A percentile compares a stretch with the other conserved stretches of the same genome.
phyloP scores from a whole-genome alignment of 176 grass and related monocot species.

The Cocos nucifera region DNA sequence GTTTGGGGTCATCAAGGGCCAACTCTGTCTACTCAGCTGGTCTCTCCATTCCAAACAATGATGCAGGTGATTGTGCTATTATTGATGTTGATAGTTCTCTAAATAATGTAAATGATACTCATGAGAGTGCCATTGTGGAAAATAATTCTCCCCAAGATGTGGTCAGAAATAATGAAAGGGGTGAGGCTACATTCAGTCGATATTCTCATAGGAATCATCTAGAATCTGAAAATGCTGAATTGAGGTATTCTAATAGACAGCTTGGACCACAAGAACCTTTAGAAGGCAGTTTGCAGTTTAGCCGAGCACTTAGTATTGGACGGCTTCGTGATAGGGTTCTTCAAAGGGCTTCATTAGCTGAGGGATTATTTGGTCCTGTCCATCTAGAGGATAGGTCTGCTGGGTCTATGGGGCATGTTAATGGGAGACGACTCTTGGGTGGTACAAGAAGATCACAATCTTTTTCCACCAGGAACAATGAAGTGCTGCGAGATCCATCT shows the following conservation, averaged over 20 bases:
- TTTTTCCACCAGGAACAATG: conserved; percentile 41
- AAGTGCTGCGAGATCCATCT: conserved; percentile 39
- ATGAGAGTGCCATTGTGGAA: conserved; percentile 23
- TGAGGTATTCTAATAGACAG: conserved; percentile 45
- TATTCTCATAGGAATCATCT: conserved; percentile 42
- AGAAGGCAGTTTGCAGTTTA: conserved; percentile 77
- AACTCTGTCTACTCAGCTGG: conserved; percentile 48
- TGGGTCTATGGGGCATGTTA: conserved; percentile 38
- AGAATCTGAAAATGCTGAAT: conserved; percentile 42
- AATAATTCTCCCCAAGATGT: conserved; percentile 44
- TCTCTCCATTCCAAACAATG: conserved; percentile 35
- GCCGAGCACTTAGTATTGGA: conserved; percentile 75
- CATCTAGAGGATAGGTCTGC: conserved; percentile 55
- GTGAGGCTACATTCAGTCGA: conserved; percentile 38
- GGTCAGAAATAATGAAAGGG: conserved; percentile 34
- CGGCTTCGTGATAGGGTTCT: conserved; percentile 89
- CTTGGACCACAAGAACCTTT: conserved; percentile 55
- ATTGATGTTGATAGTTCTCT: conserved; percentile 17
- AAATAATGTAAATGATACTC: conserved; percentile 13
- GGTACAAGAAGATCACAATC: conserved; percentile 51
- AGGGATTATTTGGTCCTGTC: conserved; percentile 55
- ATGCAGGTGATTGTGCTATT: conserved; percentile 15
- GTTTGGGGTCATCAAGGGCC: conserved; percentile 64
- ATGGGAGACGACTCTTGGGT: conserved; percentile 38
- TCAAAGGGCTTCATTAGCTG: conserved; percentile 69